Evolutionary conservation across 768 basidiomycete species (phyloP).

Genomic region (Multifurca ochricompacta): DNA sequence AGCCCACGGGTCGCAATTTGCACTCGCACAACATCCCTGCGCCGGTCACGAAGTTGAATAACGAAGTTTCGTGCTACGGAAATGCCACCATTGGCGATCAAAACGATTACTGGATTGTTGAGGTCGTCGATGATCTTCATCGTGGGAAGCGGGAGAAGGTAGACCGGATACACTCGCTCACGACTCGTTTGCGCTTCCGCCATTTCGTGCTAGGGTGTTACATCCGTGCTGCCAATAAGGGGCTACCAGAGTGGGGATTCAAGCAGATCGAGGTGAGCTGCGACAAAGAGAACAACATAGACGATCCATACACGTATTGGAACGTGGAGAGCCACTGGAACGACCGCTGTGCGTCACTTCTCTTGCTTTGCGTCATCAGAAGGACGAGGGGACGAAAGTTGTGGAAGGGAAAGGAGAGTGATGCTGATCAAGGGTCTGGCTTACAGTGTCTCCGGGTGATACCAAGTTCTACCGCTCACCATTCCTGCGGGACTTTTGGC

Average conservation of each 20-base stretch:
- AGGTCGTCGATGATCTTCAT: constrained; percentile 86
- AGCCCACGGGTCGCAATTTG: constrained; percentile 77
- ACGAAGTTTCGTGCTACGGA: constrained; percentile 93
- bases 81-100: constrained; percentile 81
- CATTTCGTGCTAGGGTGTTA: constrained; percentile 80
- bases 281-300: constrained; percentile 75
- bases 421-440: too few species aligned
- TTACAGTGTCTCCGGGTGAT: constrained; percentile 65
- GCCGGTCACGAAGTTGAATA: constrained; percentile 79
- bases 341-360: constrained; percentile 63
- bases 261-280: constrained; percentile 98
- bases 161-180: constrained; percentile 77
- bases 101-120: constrained; percentile 88
- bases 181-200: constrained; percentile 79
- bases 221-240: constrained; percentile 77
- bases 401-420: too few species aligned
- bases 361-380: not conserved
- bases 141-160: constrained; percentile 50
- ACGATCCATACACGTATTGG: constrained; percentile 88
- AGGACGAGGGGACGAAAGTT: not conserved
- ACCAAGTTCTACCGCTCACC: constrained; percentile 81
- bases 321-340: constrained; percentile 99
- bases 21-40: constrained; percentile 89
- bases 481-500: constrained; percentile 96
- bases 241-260: constrained; percentile 97